Evolutionary conservation across 306 rosid species (phyloP).

Genomic region (Cucurbita maxima): DNA sequence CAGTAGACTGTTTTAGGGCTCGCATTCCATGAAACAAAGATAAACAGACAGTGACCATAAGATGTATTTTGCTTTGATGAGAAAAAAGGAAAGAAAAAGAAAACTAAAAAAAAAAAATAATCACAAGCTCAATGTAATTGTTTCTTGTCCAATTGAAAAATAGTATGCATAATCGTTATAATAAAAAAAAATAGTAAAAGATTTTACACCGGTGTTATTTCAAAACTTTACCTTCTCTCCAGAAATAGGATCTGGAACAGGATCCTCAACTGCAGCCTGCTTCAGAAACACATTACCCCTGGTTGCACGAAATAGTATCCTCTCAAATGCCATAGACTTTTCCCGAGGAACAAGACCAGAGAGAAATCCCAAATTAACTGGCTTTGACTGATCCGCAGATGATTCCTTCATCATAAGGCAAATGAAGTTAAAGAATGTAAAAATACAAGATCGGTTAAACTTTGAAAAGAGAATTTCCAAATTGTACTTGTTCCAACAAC

Average conservation of each 20-base stretch:
- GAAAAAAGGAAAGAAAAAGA: neutral
- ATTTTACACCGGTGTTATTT: neutral
- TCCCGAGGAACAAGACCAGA: constrained; percentile 43
- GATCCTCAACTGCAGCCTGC: constrained; percentile 31
- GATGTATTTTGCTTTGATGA: neutral
- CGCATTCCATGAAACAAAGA: neutral
- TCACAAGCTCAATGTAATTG: neutral
- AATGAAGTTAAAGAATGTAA: constrained; percentile 18
- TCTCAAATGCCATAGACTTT: constrained; percentile 46
- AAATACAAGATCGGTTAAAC: neutral
- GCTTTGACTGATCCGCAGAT: constrained; percentile 44
- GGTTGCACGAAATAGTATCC: constrained; percentile 51
- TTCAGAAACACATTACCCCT: constrained; percentile 43
- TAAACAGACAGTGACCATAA: neutral
- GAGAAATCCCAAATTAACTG: constrained; percentile 39
- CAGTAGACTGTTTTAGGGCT: neutral
- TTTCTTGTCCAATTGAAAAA: neutral
- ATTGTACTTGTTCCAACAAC: constrained; percentile 22
- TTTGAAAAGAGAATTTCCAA: neutral
- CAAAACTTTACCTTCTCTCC: constrained; percentile 34
- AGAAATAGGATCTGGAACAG: constrained; percentile 38
- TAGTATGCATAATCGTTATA: neutral
- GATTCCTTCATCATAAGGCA: constrained; percentile 42
- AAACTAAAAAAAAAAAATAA: neutral
- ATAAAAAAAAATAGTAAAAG: neutral